Conservation (phyloP, 345 rosid genomes). For the Microcos paniculata region DNA sequence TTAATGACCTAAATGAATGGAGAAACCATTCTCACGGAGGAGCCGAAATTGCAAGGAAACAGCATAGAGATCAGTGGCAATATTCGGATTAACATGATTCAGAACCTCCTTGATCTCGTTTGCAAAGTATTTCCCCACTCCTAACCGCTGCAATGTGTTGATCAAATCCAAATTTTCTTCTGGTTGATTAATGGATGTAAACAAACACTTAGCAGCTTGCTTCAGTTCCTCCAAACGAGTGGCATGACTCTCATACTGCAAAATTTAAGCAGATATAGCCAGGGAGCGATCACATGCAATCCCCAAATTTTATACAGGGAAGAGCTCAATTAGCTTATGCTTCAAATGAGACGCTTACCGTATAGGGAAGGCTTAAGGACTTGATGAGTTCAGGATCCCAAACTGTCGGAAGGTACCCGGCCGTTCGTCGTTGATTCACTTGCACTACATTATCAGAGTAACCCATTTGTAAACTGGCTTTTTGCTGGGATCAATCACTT, state of each 20-base stretch:
- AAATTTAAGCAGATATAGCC: background rate
- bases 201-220: background rate
- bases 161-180: background rate
- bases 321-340: background rate
- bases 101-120: constrained; percentile 14
- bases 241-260: background rate
- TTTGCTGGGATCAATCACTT: background rate
- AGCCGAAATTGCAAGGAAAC: constrained; percentile 19
- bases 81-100: background rate
- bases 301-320: background rate
- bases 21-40: constrained; percentile 2
- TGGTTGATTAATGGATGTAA: background rate
- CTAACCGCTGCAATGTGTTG: constrained; percentile 15
- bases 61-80: constrained; percentile 10
- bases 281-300: no score
- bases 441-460: background rate
- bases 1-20: constrained; percentile 9
- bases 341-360: background rate
- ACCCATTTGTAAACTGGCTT: background rate
- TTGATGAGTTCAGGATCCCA: no score
- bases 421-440: background rate
- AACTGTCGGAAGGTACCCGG: background rate
- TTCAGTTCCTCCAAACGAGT: constrained; percentile 1
- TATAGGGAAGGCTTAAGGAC: background rate
- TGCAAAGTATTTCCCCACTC: constrained; percentile 17